Evolutionary conservation across 129 eudicot species (phyloP), one percentile per base, ranked within the genome.

Genomic region (Flaveria robusta): DNA sequence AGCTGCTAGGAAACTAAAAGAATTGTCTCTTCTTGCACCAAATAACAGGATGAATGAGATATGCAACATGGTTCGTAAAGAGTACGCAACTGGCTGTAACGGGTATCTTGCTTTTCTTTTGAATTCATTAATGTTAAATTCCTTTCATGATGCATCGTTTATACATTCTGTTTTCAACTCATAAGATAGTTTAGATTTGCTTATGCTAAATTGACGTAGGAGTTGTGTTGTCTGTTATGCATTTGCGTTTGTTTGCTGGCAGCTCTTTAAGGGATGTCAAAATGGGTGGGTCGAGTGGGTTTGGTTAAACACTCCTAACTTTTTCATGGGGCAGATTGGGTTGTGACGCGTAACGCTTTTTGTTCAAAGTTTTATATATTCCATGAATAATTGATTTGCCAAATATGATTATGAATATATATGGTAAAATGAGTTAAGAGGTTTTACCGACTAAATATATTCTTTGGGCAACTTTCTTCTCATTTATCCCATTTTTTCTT

Each of bases 1-100:
- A 9, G 60, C 74, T 45, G 87, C 82, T 3, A 41, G 47, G 22
- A 9, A 23, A 9, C 72, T 89, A 16, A 87, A 86, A 49, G 81
- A 80, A 0, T 74, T 85, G 45, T 83, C 87, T 51, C 83, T 92
- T 42, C 82, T 79, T 26, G 77, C 74, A 43, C 90, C 97, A 2
- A n/a, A 54, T 34, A 73, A 10, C 8, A 73, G 93, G 41, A 86
- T 39, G 85, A 82, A 74, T 3, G 77, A 74, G 45, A 91, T 91
- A 47, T 49, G 71, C 18, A 77, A 76, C 47, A 85, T 85, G 88
- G 80, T 91, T 75, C 72, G 26, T 46, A 88, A 84, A 22, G 72
- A 81, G 47, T 87, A 87, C 79, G 96, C 87, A 56, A 85, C 89
- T 55, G 82, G 86, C 73, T 24, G 42, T 37, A 23, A 37, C 31